Percentiles rank a stretch among this genome's conserved stretches.
Conservation (phyloP, 805 yeast genomes). For the Candida odintsovae region DNA sequence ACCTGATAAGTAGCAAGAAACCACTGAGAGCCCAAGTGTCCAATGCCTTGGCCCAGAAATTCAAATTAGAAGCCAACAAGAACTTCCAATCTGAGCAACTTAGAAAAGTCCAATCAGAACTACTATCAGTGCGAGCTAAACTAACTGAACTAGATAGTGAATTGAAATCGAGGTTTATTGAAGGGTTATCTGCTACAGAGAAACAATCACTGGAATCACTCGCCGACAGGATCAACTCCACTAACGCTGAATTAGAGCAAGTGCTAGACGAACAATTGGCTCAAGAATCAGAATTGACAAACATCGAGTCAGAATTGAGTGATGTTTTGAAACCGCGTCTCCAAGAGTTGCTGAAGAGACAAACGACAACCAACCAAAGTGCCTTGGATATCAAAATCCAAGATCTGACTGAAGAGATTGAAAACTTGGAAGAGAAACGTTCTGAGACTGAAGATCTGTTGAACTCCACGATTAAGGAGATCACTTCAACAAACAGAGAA, state of each 20-base stretch:
- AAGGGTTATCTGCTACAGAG: constrained; percentile 48
- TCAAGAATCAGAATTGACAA: constrained; percentile 41
- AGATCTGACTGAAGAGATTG: constrained; percentile 16
- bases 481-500: constrained; percentile 16
- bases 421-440: constrained; percentile 27
- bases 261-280: constrained; percentile 35
- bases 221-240: constrained; percentile 28
- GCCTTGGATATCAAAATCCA: constrained; percentile 15
- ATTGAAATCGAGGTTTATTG: constrained; percentile 45
- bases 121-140: constrained; percentile 27
- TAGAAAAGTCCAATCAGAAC: background rate
- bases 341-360: constrained; percentile 29
- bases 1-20: constrained; percentile 35
- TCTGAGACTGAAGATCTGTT: constrained; percentile 22
- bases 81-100: constrained; percentile 11
- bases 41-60: constrained; percentile 34
- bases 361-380: constrained; percentile 13
- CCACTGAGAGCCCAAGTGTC: constrained; percentile 38
- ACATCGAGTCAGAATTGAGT: constrained; percentile 49
- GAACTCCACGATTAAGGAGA: constrained; percentile 20
- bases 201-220: constrained; percentile 32
- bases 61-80: constrained; percentile 39
- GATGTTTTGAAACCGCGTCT: constrained; percentile 52
- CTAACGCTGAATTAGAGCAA: constrained; percentile 36
- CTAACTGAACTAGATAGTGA: constrained; percentile 40